These are phyloP conservation scores for Erysimum cheiranthoides DNA, from an alignment of 345 rosid species.

Conservation along the genomic window DNA sequence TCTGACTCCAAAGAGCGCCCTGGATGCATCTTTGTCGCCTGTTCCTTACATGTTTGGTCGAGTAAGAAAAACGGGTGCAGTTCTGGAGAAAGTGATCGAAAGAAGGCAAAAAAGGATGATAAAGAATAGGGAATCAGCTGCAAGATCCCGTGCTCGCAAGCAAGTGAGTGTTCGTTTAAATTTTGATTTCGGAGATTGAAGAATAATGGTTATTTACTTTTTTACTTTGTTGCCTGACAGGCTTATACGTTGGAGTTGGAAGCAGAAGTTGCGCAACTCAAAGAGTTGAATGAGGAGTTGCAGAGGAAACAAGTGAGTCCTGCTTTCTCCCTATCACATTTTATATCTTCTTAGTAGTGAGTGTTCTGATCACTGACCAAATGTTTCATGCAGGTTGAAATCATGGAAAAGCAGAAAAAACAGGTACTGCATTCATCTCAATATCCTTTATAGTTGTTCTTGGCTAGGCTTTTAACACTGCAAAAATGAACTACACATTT, in stretches of 20 bases:
- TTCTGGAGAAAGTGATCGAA: constrained; percentile 92
- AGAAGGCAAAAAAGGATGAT: constrained; percentile 99
- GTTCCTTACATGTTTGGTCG: constrained; percentile 80
- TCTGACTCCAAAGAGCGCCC: constrained; percentile 74
- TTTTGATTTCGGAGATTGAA: neutral
- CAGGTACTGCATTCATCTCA: constrained; percentile 52
- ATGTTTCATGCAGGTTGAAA: constrained; percentile 60
- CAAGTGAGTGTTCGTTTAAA: constrained; percentile 61
- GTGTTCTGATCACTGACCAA: constrained; percentile 20
- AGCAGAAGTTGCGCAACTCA: constrained; percentile 85
- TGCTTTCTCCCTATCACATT: constrained; percentile 32
- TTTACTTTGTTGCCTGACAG: constrained; percentile 51
- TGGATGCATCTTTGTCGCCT: constrained; percentile 81
- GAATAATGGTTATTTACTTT: constrained; percentile 13
- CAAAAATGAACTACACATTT: neutral
- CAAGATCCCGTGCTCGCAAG: constrained; percentile 98
- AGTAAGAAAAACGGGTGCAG: constrained; percentile 69
- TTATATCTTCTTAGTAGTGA: neutral
- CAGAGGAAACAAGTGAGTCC: constrained; percentile 71
- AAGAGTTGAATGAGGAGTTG: constrained; percentile 77
- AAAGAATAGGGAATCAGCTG: constrained; percentile 98
- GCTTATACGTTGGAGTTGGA: constrained; percentile 96
- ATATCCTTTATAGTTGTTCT: constrained; percentile 1
- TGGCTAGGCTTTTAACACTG: neutral
- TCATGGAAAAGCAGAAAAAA: constrained; percentile 59